phyloP scores from a whole-genome alignment of 352 stramenopile genomes.

The Globisporangium iwayamae region DNA sequence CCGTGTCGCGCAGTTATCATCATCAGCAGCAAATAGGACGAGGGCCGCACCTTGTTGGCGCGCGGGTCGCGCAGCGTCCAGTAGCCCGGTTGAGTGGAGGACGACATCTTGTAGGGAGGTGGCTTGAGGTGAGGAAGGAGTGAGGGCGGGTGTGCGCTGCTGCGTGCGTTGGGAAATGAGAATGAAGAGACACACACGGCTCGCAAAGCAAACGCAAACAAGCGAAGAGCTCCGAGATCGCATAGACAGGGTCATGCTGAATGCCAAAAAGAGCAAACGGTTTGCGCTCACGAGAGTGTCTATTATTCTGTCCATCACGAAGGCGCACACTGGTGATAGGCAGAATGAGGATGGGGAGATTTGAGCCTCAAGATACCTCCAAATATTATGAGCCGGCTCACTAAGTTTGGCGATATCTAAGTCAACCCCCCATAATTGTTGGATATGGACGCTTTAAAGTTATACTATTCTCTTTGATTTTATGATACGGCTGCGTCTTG shows the following conservation, averaged over 20 bases:
- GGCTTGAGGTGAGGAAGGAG: not conserved
- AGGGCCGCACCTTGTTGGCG: constrained; percentile 15
- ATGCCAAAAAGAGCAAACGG: not conserved
- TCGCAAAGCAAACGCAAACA: not conserved
- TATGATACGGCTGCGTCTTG: too few species aligned
- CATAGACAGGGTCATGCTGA: not conserved
- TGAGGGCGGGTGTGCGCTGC: not conserved
- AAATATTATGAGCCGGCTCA: not conserved
- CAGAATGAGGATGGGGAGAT: not conserved
- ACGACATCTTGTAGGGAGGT: not conserved
- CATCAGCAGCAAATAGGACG: not conserved
- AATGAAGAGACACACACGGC: constrained; percentile 7
- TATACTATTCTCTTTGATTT: too few species aligned
- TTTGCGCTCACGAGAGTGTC: not conserved
- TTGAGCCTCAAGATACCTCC: too few species aligned
- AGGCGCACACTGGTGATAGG: too few species aligned
- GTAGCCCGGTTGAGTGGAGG: constrained; percentile 13
- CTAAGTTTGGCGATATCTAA: not conserved
- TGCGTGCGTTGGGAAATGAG: constrained; percentile 9
- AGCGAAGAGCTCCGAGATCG: not conserved
- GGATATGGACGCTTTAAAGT: too few species aligned
- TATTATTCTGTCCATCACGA: too few species aligned
- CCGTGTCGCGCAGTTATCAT: not conserved
- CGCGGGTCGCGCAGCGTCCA: constrained; percentile 15
- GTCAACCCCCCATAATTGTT: too few species aligned